Conservation (phyloP, 148 eudicot genomes). For the Nepenthes gracilis region DNA sequence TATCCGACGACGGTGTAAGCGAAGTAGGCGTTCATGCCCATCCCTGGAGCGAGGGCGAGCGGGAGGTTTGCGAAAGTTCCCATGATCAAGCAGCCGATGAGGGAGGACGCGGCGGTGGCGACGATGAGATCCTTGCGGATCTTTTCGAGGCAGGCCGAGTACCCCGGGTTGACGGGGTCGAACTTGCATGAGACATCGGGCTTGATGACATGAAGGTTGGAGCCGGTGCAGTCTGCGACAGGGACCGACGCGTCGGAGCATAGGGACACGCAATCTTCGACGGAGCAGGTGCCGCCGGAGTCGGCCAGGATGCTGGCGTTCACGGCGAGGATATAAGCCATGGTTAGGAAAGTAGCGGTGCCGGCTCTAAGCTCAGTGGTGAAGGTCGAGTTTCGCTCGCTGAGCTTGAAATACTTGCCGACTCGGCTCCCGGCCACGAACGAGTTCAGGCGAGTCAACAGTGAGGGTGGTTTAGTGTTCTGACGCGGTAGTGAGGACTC, state of each 20-base stretch:
- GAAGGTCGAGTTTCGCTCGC: slow-evolving; percentile 58
- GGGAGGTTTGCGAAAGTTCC: slow-evolving; percentile 82
- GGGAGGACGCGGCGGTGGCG: slow-evolving; percentile 71
- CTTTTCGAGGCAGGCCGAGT: slow-evolving; percentile 38
- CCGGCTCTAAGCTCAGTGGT: slow-evolving; percentile 96
- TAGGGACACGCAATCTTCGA: slow-evolving; percentile 59
- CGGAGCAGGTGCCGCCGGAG: slow-evolving; percentile 80
- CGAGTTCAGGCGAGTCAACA: slow-evolving; percentile 38
- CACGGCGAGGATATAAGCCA: slow-evolving; percentile 98
- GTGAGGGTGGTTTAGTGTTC: not conserved
- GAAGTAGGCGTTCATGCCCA: slow-evolving; percentile 91
- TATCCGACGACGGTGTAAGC: slow-evolving; percentile 86
- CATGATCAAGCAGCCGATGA: slow-evolving; percentile 79
- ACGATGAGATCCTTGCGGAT: slow-evolving; percentile 64
- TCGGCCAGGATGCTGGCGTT: slow-evolving; percentile 86
- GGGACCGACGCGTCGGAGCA: slow-evolving; percentile 47
- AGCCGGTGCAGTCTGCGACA: slow-evolving; percentile 25
- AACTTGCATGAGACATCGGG: slow-evolving; percentile 65
- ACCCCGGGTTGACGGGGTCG: slow-evolving; percentile 82
- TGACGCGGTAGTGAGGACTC: slow-evolving; percentile 7
- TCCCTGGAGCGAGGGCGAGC: slow-evolving; percentile 79
- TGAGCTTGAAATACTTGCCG: slow-evolving; percentile 56
- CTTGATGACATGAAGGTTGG: slow-evolving; percentile 22
- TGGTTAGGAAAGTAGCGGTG: slow-evolving; percentile 93
- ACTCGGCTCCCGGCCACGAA: slow-evolving; percentile 34